phyloP scores from a whole-genome alignment of 1,284 basidiomycete species.

The Bjerkandera adusta region DNA sequence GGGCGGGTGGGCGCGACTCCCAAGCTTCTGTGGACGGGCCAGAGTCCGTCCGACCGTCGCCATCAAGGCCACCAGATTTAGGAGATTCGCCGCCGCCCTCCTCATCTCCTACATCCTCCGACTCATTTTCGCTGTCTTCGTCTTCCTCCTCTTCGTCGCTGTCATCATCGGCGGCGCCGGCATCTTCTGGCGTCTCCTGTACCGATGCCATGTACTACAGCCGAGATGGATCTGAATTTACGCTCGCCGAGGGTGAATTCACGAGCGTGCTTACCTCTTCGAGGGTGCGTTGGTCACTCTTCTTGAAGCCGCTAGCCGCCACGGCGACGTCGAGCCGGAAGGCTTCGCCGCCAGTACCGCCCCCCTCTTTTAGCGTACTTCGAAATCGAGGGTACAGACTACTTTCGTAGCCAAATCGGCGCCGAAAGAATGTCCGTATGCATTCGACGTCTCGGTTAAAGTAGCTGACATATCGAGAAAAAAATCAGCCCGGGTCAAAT shows the following conservation, averaged over 20 bases:
- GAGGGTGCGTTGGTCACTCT: slow-evolving; percentile 77
- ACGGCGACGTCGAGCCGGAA: slow-evolving; percentile 88
- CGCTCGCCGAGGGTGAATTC: background rate
- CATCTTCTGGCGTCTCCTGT: slow-evolving; percentile 33
- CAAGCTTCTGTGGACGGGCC: no score
- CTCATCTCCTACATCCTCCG: slow-evolving; percentile 28
- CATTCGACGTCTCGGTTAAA: slow-evolving; percentile 99
- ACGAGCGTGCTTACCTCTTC: slow-evolving; percentile 65
- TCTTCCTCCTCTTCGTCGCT: slow-evolving; percentile 34
- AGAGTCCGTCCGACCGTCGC: no score
- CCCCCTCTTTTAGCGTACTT: slow-evolving; percentile 52
- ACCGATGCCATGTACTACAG: slow-evolving; percentile 67
- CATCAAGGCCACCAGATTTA: no score
- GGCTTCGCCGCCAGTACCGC: slow-evolving; percentile 39
- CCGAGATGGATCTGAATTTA: no score
- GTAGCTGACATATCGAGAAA: no score
- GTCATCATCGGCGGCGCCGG: slow-evolving; percentile 32
- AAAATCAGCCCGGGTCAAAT: background rate
- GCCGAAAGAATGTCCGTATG: slow-evolving; percentile 90
- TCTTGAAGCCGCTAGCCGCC: slow-evolving; percentile 88
- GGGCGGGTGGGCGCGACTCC: no score
- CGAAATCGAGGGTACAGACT: slow-evolving; percentile 81
- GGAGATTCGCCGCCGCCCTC: no score
- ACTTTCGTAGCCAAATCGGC: slow-evolving; percentile 93
- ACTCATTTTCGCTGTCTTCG: slow-evolving; percentile 28